A percentile compares a stretch with the other conserved stretches of the same genome.
Evolutionary conservation across 192 early-diverging fungal genomes (phyloP).

Genomic region (Backusella australiensis): DNA sequence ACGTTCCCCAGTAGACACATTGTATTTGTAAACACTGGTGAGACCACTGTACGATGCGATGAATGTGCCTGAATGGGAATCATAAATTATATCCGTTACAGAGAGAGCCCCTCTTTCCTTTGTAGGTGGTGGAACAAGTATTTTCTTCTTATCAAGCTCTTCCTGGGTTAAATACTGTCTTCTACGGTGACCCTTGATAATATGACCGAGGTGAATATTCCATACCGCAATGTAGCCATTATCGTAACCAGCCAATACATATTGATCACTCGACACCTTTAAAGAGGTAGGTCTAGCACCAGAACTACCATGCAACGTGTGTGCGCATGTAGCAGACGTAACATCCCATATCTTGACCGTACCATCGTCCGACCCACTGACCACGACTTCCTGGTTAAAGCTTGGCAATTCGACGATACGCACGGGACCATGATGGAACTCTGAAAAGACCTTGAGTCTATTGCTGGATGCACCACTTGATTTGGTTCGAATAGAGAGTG

Average conservation of each 20-base stretch:
- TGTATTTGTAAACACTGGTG: conserved; percentile 18
- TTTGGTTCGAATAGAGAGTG: conserved; percentile 46
- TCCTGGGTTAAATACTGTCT: background rate
- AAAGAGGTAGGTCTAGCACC: background rate
- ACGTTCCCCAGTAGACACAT: conserved; percentile 14
- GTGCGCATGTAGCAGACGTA: conserved; percentile 26
- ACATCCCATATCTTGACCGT: conserved; percentile 54
- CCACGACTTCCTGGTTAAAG: conserved; percentile 23
- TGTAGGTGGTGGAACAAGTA: background rate
- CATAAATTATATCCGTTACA: conserved; percentile 20
- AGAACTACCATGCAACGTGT: conserved; percentile 27
- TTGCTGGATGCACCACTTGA: conserved; percentile 15
- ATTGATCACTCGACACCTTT: conserved; percentile 5
- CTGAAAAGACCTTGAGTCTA: conserved; percentile 45
- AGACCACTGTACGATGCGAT: conserved; percentile 23
- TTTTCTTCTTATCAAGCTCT: background rate
- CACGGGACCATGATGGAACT: conserved; percentile 57
- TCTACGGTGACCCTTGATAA: background rate
- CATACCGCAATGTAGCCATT: conserved; percentile 35
- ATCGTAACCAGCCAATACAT: conserved; percentile 33
- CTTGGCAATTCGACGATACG: conserved; percentile 22
- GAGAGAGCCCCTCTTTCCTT: background rate
- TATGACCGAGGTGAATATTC: conserved; percentile 19
- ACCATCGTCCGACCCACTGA: conserved; percentile 53
- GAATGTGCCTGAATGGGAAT: background rate